A percentile compares a stretch with the other conserved stretches of the same genome.
phyloP scores from a whole-genome alignment of 768 basidiomycete species.

The Boletus huronensis region DNA sequence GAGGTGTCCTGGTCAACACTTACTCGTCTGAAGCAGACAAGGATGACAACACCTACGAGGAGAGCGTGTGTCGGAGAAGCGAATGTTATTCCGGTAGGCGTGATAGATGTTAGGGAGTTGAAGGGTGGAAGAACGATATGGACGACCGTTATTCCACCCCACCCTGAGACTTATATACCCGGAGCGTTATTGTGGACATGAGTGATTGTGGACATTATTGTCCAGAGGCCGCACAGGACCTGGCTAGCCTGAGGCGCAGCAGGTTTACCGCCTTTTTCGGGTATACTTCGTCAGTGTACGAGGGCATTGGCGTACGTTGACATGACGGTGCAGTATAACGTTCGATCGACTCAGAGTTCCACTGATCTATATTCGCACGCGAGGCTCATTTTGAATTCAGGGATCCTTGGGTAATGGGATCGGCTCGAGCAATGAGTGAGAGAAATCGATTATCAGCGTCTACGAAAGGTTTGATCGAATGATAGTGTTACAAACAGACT shows the following conservation, averaged over 20 bases:
- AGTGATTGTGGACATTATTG: constrained; percentile 12
- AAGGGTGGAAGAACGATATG: background rate
- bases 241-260: background rate
- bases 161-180: constrained; percentile 10
- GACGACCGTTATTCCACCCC: background rate
- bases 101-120: background rate
- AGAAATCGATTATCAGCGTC: constrained; percentile 18
- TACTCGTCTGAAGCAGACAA: background rate
- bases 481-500: too few species aligned
- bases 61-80: background rate
- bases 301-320: background rate
- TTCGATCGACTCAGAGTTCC: background rate
- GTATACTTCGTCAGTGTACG: constrained; percentile 1
- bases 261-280: constrained; percentile 4
- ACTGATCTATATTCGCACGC: constrained; percentile 43
- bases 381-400: constrained; percentile 19
- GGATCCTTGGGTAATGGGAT: constrained; percentile 27
- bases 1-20: constrained; percentile 6
- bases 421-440: constrained; percentile 22
- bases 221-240: too few species aligned
- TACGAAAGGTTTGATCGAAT: too few species aligned
- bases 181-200: constrained; percentile 3
- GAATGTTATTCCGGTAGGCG: constrained; percentile 2
- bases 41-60: background rate
- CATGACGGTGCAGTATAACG: background rate